Percentiles rank a stretch among this genome's conserved stretches.
phyloP scores from a whole-genome alignment of 352 stramenopile species.

The Peronospora belbahrii region DNA sequence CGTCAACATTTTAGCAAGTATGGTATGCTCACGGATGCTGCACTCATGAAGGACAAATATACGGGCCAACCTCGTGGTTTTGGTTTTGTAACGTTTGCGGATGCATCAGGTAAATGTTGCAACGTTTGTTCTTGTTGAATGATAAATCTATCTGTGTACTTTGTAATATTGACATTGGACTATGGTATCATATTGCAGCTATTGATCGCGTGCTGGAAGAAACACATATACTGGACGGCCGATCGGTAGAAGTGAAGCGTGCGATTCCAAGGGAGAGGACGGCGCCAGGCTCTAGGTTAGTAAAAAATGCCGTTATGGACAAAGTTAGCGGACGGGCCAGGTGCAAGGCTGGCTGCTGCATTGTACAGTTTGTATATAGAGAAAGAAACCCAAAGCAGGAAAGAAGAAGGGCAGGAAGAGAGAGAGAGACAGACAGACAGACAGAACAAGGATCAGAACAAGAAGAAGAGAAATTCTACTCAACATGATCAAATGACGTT shows the following conservation, averaged over 20 bases:
- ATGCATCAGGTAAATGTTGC: slow-evolving; percentile 65
- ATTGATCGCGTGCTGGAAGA: slow-evolving; percentile 80
- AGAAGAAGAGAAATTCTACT: slow-evolving; percentile 26
- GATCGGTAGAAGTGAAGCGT: slow-evolving; percentile 89
- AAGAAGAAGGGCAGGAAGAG: slow-evolving; percentile 22
- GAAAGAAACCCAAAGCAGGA: slow-evolving; percentile 14
- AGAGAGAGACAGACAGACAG: slow-evolving; percentile 11
- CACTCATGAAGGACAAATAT: slow-evolving; percentile 91
- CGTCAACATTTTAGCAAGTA: slow-evolving; percentile 87
- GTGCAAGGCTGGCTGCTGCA: slow-evolving; percentile 16
- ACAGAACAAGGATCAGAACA: slow-evolving; percentile 23
- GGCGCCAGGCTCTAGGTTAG: slow-evolving; percentile 61
- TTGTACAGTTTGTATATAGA: slow-evolving; percentile 23
- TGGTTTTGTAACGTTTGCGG: slow-evolving; percentile 91
- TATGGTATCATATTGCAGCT: slow-evolving; percentile 23
- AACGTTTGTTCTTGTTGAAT: too few relatives aligned
- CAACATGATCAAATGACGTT: slow-evolving; percentile 34
- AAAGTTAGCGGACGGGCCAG: slow-evolving; percentile 3
- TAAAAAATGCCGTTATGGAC: slow-evolving; percentile 26
- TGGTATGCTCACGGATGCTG: slow-evolving; percentile 76
- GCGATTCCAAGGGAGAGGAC: slow-evolving; percentile 85
- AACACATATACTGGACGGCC: slow-evolving; percentile 85
- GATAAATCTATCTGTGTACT: too few relatives aligned
- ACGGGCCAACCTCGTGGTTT: slow-evolving; percentile 88
- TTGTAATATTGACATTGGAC: too few relatives aligned